Base-by-base conservation (phyloP, 1,139 yeast genomes). In the Saccharomyces hybrid region DNA sequence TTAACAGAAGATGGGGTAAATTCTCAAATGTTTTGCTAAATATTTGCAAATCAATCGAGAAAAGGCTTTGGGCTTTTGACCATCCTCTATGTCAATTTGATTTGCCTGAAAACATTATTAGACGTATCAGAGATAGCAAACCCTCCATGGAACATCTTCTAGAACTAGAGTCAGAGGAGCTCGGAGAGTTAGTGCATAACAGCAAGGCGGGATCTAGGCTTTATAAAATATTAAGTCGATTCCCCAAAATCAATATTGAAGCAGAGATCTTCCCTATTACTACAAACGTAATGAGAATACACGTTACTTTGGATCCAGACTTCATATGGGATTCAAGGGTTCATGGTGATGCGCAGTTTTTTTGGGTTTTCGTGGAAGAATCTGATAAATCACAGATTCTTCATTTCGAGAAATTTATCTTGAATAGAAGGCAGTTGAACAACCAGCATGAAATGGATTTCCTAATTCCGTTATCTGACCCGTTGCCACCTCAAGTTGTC, bases 211-310 rank as follows among this genome's bases (percentile, higher is more conserved):
- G 97, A 0, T 67, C 74, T 12, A 77, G 77, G 2, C 67, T 95
- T 12, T 81, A 81, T 60, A 78, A 79, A 44, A 69, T 86, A 49
- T 74, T 89, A 42, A 83, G 84, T 3, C 74, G 85, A 55, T 88
- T 95, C 62, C 99, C 99, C 0, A 76, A 77, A 34, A 71, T 95
- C 50, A 75, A 78, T 19, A 75, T 93, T 48, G 86, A 84, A 42
- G 86, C 93, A 2, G 95, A 88, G 58, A 83, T 90, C n/a, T 88
- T 88, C 59, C 99, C 99, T 0, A 84, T 95, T 34, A 89, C 99
- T 0, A 78, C 82, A 19, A 86, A 84, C 64, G 98, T 95, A 4
- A 81, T 93, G 82, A 76, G 96, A 55, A 81, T 93, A 29, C 90
- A 87, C 65, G 78, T 88, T 1, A 74, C 73, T 21, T 72, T 93